Evolutionary conservation across 164 flowering plant species (phyloP).

Genomic region (Macadamia integrifolia): DNA sequence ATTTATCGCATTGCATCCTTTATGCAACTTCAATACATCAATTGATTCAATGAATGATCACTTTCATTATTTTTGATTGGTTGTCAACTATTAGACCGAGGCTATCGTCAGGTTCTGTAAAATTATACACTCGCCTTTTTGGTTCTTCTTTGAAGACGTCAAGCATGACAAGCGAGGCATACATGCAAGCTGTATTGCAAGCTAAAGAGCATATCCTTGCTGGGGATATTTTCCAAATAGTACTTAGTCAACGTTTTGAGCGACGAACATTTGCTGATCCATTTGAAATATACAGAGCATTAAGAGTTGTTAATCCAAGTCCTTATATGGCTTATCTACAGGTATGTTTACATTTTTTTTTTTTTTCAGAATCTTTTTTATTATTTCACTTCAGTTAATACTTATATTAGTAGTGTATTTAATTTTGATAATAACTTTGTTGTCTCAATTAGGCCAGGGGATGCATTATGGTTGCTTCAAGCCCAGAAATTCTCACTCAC

Average conservation of each 20-base stretch:
- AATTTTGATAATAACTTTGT: background rate
- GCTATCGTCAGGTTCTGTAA: slow-evolving; percentile 64
- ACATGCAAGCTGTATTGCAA: slow-evolving; percentile 64
- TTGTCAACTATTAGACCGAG: slow-evolving; percentile 52
- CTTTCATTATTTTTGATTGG: slow-evolving; percentile 4
- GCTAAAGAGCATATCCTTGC: slow-evolving; percentile 91
- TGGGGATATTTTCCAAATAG: slow-evolving; percentile 96
- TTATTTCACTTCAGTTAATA: background rate
- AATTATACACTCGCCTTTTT: slow-evolving; percentile 50
- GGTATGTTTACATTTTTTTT: slow-evolving; percentile 21
- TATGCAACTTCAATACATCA: no score
- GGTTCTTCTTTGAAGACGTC: slow-evolving; percentile 56
- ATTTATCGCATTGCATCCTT: background rate
- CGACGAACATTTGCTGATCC: slow-evolving; percentile 91
- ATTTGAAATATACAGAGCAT: slow-evolving; percentile 89
- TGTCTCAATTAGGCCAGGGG: slow-evolving; percentile 75
- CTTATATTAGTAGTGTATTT: slow-evolving; percentile 6
- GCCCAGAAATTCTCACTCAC: slow-evolving; percentile 91
- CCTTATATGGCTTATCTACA: slow-evolving; percentile 88
- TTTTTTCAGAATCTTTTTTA: background rate
- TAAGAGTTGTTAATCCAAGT: slow-evolving; percentile 92
- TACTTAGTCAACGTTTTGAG: slow-evolving; percentile 94
- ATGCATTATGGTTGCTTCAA: slow-evolving; percentile 86
- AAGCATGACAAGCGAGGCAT: slow-evolving; percentile 71
- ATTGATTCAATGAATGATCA: background rate